phyloP scores from a whole-genome alignment of 805 yeast species.

The Blastobotrys americana region DNA sequence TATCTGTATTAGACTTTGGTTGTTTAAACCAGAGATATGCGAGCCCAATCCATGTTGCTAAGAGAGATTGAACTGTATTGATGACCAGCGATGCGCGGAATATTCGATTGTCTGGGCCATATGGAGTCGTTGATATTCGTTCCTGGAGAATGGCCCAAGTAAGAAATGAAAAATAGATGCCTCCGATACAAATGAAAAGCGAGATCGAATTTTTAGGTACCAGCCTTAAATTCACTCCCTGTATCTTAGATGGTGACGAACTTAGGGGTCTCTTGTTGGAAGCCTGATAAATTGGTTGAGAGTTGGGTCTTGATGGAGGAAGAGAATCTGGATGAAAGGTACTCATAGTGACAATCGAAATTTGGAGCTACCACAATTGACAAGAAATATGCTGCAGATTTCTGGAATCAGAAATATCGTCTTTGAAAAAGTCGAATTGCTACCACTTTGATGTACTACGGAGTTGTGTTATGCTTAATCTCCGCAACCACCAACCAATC shows the following conservation, averaged over 20 bases:
- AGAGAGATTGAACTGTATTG: conserved; percentile 62
- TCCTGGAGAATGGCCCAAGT: conserved; percentile 94
- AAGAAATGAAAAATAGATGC: conserved; percentile 80
- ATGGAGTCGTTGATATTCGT: conserved; percentile 68
- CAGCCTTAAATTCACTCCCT: neutral
- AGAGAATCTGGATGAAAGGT: too few relatives aligned
- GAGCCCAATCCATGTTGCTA: conserved; percentile 65
- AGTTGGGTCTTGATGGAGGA: neutral
- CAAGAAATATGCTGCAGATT: too few relatives aligned
- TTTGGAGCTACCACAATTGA: too few relatives aligned
- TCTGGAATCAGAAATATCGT: too few relatives aligned
- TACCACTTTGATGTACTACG: too few relatives aligned
- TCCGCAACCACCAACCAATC: too few relatives aligned
- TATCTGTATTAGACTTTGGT: conserved; percentile 5
- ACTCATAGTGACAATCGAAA: too few relatives aligned
- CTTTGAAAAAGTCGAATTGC: too few relatives aligned
- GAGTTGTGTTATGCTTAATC: too few relatives aligned
- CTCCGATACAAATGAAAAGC: conserved; percentile 37
- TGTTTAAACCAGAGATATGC: conserved; percentile 39
- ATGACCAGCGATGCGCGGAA: conserved; percentile 78
- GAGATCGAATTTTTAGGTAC: neutral
- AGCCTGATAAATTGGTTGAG: too few relatives aligned
- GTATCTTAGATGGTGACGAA: too few relatives aligned
- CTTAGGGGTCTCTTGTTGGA: too few relatives aligned
- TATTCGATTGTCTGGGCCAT: conserved; percentile 46